Evolutionary conservation across 2,329 filamentous ascomycete genomes (phyloP).

Genomic region (Periconia digitata): DNA sequence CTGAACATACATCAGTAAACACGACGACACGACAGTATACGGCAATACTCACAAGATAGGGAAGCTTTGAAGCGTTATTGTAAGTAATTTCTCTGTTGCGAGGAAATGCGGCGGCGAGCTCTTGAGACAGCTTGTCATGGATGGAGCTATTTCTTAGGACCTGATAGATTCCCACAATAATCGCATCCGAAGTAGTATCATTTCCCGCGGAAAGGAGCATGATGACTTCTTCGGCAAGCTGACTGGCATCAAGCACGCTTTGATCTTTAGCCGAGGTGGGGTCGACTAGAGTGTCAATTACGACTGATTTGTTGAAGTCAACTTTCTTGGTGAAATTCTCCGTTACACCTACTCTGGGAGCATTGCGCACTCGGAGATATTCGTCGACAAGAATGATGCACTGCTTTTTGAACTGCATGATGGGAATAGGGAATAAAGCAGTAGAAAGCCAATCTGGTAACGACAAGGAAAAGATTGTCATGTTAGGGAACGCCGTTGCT

Average conservation of each 20-base stretch:
- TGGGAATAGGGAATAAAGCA: constrained; percentile 11
- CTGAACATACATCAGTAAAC: not conserved
- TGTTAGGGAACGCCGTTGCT: constrained; percentile 6
- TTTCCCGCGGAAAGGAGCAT: constrained; percentile 14
- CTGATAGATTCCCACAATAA: constrained; percentile 13
- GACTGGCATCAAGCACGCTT: constrained; percentile 1
- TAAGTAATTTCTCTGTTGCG: constrained; percentile 5
- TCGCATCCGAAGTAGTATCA: constrained; percentile 9
- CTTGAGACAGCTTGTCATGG: constrained; percentile 1
- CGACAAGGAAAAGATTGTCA: constrained; percentile 3
- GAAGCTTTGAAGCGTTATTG: constrained; percentile 5
- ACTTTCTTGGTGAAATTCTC: not conserved
- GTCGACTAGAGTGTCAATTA: constrained; percentile 13
- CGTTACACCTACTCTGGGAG: not conserved
- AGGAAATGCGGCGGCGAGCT: constrained; percentile 7
- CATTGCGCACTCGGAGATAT: constrained; percentile 7
- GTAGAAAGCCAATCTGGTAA: constrained; percentile 6
- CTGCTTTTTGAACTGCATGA: constrained; percentile 10
- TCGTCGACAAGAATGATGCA: constrained; percentile 4
- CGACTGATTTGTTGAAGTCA: constrained; percentile 4
- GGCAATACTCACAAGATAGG: constrained; percentile 8
- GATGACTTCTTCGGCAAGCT: constrained; percentile 13
- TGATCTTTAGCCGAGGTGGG: constrained; percentile 11
- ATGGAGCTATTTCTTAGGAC: constrained; percentile 5
- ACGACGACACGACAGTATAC: not conserved